A percentile compares a stretch with the other conserved stretches of the same genome.
Evolutionary conservation across 768 basidiomycete species (phyloP).

Genomic region (Kwoniella dendrophila): DNA sequence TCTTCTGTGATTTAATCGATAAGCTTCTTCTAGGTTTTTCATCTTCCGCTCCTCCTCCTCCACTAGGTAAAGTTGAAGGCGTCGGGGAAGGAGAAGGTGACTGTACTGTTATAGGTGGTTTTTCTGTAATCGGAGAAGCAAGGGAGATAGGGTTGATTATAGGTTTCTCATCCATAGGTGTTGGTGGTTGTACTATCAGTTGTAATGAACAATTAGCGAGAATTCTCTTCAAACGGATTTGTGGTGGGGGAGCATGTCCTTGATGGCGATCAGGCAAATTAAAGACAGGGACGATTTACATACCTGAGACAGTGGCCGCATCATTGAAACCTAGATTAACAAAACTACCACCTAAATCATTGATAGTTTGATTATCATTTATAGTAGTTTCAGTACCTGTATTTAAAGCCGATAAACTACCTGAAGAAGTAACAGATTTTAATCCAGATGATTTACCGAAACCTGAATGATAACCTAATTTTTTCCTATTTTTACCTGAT

Average conservation of each 20-base stretch:
- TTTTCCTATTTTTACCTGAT: conserved; percentile 48
- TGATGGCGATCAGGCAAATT: too few relatives aligned
- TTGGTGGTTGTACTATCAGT: conserved; percentile 26
- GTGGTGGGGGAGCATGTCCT: too few relatives aligned
- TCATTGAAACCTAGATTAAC: conserved; percentile 33
- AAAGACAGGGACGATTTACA: conserved; percentile 18
- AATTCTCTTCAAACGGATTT: neutral
- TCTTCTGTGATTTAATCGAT: conserved; percentile 24
- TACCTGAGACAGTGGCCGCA: conserved; percentile 23
- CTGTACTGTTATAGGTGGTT: conserved; percentile 11
- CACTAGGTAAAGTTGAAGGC: neutral
- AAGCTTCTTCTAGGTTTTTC: conserved; percentile 11
- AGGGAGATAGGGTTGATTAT: neutral
- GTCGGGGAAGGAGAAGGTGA: conserved; percentile 30
- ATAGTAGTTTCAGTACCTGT: neutral
- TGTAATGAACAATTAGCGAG: too few relatives aligned
- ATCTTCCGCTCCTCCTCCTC: neutral
- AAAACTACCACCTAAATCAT: conserved; percentile 48
- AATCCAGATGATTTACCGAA: conserved; percentile 19
- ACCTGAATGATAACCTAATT: conserved; percentile 24
- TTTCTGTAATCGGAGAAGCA: conserved; percentile 7
- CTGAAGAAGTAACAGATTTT: conserved; percentile 19
- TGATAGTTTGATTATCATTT: conserved; percentile 9
- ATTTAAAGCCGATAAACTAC: conserved; percentile 24
- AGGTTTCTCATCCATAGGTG: conserved; percentile 1